phyloP scores from a whole-genome alignment of 2,329 filamentous ascomycete genomes.

The Clonostachys chloroleuca region DNA sequence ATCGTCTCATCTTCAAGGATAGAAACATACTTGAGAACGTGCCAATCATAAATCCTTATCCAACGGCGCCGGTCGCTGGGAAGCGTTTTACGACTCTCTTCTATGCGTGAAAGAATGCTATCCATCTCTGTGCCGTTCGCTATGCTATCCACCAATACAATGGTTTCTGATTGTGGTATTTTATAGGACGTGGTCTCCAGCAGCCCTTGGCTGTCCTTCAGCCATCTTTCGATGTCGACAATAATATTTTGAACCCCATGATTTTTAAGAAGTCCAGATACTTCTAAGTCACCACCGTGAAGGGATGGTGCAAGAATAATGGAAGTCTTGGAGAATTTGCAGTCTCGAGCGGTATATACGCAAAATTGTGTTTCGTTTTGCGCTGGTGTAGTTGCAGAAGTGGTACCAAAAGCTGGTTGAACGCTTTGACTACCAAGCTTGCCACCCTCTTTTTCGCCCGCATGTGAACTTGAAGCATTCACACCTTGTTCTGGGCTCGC shows the following conservation, averaged over 20 bases:
- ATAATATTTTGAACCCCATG: conserved; percentile 34
- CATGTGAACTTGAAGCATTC: too few relatives aligned
- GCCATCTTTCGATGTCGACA: conserved; percentile 28
- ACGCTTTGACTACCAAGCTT: too few relatives aligned
- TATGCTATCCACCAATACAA: conserved; percentile 37
- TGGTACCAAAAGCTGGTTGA: too few relatives aligned
- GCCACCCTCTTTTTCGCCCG: too few relatives aligned
- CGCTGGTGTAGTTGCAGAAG: too few relatives aligned
- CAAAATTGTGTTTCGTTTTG: too few relatives aligned
- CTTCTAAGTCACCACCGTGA: conserved; percentile 24
- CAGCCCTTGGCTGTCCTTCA: conserved; percentile 1
- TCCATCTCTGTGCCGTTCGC: conserved; percentile 19
- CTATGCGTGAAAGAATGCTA: conserved; percentile 23
- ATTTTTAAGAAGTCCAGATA: conserved; percentile 26
- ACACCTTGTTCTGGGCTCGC: too few relatives aligned
- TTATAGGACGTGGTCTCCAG: neutral
- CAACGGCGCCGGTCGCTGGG: conserved; percentile 22
- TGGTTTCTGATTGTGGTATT: conserved; percentile 7
- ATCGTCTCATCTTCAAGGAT: conserved; percentile 27
- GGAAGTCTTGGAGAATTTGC: conserved; percentile 11
- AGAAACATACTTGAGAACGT: conserved; percentile 32
- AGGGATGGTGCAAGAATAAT: conserved; percentile 39
- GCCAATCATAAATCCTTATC: conserved; percentile 42
- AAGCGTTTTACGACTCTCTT: conserved; percentile 16
- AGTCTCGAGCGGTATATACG: neutral